Evolutionary conservation across 306 rosid genomes (phyloP).

Genomic region (Morella rubra): DNA sequence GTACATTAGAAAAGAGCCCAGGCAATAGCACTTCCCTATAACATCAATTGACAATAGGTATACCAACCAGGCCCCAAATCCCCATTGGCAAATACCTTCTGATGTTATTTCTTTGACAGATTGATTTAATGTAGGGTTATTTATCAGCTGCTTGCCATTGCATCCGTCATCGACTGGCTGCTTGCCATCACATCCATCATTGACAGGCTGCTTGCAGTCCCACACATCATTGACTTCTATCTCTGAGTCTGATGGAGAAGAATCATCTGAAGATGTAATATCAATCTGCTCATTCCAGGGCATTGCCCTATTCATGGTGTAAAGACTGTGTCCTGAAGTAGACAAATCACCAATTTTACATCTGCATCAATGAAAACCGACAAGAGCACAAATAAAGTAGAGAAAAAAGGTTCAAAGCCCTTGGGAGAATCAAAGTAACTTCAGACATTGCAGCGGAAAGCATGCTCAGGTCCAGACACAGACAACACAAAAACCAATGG

Average conservation of each 20-base stretch:
- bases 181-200: constrained; percentile 20
- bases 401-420: background rate
- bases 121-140: constrained; percentile 4
- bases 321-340: constrained; percentile 19
- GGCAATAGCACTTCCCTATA: background rate
- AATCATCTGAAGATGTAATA: constrained; percentile 46
- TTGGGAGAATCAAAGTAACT: constrained; percentile 2
- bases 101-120: constrained; percentile 27
- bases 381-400: background rate
- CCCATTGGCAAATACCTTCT: constrained; percentile 44
- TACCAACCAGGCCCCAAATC: background rate
- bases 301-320: constrained; percentile 55
- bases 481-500: background rate
- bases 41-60: background rate
- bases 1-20: background rate
- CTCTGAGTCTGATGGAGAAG: constrained; percentile 51
- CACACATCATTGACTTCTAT: constrained; percentile 21
- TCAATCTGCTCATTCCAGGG: constrained; percentile 54
- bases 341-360: background rate
- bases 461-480: background rate
- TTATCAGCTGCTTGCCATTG: constrained; percentile 25
- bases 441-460: background rate
- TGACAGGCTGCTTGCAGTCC: constrained; percentile 22
- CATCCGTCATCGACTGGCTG: constrained; percentile 22
- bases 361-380: background rate